Base-by-base conservation (phyloP, 805 yeast species). In the Candida incommunis region DNA sequence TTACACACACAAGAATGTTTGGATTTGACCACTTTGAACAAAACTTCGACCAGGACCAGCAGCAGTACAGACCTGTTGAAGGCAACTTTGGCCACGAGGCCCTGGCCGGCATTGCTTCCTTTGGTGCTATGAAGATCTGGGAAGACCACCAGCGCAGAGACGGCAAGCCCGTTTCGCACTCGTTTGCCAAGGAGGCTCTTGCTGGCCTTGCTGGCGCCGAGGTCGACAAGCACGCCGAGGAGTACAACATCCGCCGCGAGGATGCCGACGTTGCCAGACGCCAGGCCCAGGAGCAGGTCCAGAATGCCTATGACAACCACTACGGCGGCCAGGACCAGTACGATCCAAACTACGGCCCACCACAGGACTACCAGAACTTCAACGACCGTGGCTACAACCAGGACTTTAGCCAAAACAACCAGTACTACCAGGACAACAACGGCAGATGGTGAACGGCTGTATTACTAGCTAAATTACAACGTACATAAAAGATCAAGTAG, bases 221-320 rank as follows among this genome's bases (percentile, higher is more conserved):
- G 44, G 60, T 53, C 46, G 60, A 56, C 51, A 56, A 56, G 54
- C 50, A 54, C 34, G 48, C 56, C 44, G 60, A 56, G 46, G 53
- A 59, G 22, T 51, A 55, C 48, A 54, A 51, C 45, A 50, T 52
- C 34, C 58, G 56, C 47, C 45, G 44, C 15, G 41, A 37, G 21
- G 42, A 45, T 29, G 40, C 22, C 43, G 48, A 16, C 52, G 51
- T 26, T 23, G 53, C 53, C 24, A 47, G 50, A 37, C 43, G 34
- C 29, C 51, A 51, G 44, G 59, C 60, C n/a, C 37, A 43, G 18
- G 42, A 52, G 31, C 54, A 49, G 37, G 55, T 54, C 44, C 48
- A 47, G 48, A 48, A 52, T 43, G 47, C 50, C 51, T 55, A 55
- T 48, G 59, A 56, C 45, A 18, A 46, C 37, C 58, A 55, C 46